Conservation (phyloP, 1,284 basidiomycete species). For the Blastosporella zonata region DNA sequence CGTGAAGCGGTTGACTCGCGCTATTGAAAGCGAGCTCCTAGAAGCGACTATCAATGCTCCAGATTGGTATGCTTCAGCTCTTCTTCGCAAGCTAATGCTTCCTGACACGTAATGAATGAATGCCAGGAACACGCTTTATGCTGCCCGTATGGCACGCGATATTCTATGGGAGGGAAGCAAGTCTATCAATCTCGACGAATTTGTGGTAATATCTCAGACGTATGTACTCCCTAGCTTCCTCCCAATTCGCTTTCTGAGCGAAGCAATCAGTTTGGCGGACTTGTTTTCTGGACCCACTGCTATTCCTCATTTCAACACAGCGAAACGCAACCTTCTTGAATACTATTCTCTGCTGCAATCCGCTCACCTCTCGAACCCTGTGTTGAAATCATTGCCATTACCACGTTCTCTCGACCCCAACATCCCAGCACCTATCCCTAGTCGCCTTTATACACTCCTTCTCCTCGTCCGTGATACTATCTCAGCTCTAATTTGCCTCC, state of each 20-base stretch:
- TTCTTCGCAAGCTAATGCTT: slow-evolving; percentile 12
- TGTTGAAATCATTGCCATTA: slow-evolving; percentile 75
- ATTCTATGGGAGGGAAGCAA: slow-evolving; percentile 82
- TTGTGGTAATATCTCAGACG: slow-evolving; percentile 87
- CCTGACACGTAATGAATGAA: slow-evolving; percentile 15
- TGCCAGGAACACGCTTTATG: slow-evolving; percentile 79
- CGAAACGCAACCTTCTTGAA: slow-evolving; percentile 71
- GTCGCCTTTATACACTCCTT: slow-evolving; percentile 76
- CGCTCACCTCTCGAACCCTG: slow-evolving; percentile 78
- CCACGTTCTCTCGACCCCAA: slow-evolving; percentile 79
- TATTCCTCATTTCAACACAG: slow-evolving; percentile 56
- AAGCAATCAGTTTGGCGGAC: slow-evolving; percentile 66
- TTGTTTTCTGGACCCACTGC: slow-evolving; percentile 71
- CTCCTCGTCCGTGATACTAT: slow-evolving; percentile 78
- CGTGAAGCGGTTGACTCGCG: slow-evolving; percentile 83
- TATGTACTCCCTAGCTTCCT: slow-evolving; percentile 36
- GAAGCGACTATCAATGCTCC: slow-evolving; percentile 87
- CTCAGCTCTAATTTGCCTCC: slow-evolving; percentile 66
- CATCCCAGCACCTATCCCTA: slow-evolving; percentile 68
- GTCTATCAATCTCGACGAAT: slow-evolving; percentile 75
- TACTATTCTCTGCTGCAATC: slow-evolving; percentile 87
- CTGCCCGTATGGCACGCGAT: slow-evolving; percentile 86
- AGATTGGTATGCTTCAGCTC: slow-evolving; percentile 69
- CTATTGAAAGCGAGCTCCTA: slow-evolving; percentile 69
- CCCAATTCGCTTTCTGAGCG: slow-evolving; percentile 19